phyloP scores from a whole-genome alignment of 495 filamentous ascomycete genomes.

The Pseudoneurospora amorphoporcata region DNA sequence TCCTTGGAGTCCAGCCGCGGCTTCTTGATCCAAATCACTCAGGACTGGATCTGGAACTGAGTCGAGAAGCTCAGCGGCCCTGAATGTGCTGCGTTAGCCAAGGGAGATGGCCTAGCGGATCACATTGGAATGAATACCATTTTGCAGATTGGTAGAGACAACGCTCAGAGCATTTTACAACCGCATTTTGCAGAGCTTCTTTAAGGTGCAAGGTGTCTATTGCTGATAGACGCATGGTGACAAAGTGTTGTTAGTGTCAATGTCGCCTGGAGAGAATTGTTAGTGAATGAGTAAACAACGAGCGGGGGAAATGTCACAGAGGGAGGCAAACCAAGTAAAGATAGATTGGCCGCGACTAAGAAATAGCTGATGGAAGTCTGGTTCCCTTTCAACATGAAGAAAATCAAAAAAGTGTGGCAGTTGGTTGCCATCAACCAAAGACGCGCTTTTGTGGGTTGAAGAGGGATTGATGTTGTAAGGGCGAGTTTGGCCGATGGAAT shows the following conservation, averaged over 20 bases:
- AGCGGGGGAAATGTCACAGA: background rate
- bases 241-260: background rate
- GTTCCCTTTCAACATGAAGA: background rate
- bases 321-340: background rate
- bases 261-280: background rate
- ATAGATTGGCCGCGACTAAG: background rate
- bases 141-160: conserved; percentile 95
- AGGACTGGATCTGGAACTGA: conserved; percentile 48
- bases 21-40: conserved; percentile 27
- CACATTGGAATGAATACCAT: conserved; percentile 50
- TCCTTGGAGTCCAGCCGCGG: conserved; percentile 21
- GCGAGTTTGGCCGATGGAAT: background rate
- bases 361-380: background rate
- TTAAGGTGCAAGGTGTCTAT: conserved; percentile 40
- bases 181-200: conserved; percentile 66
- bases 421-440: background rate
- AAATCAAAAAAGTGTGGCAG: background rate
- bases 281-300: background rate
- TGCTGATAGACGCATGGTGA: conserved; percentile 30
- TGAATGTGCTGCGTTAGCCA: conserved; percentile 24
- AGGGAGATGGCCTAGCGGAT: background rate
- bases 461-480: background rate
- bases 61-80: conserved; percentile 90
- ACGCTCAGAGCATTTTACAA: conserved; percentile 83
- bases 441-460: background rate